These are phyloP conservation scores for Trichoderma asperelloides DNA, from an alignment of 495 filamentous ascomycete genomes.

Conservation along the genomic window DNA sequence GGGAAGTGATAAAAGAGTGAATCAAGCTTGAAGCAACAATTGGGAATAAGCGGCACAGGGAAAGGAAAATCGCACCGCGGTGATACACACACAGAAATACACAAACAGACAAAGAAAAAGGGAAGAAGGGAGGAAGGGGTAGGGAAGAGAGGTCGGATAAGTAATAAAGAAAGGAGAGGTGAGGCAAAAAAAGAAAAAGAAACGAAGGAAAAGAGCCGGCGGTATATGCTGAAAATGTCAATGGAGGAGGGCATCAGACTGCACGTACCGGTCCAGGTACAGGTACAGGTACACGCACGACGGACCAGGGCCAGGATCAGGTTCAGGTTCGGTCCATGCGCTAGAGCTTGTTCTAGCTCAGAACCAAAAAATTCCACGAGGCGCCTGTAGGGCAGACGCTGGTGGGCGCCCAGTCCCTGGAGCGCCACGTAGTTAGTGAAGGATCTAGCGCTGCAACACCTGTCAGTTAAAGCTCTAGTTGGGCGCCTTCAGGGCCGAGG, in stretches of 20 bases:
- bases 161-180: background rate
- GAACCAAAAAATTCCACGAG: background rate
- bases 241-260: background rate
- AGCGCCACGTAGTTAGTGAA: background rate
- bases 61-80: background rate
- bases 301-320: no score
- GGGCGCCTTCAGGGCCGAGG: no score
- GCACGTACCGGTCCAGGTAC: background rate
- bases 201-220: background rate
- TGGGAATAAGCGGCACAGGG: background rate
- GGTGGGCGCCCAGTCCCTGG: background rate
- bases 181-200: background rate
- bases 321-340: background rate
- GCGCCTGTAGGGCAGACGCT: constrained; percentile 1
- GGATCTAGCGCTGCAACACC: background rate
- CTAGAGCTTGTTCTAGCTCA: background rate
- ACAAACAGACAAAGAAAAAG: background rate
- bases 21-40: background rate
- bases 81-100: background rate
- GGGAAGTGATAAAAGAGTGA: background rate
- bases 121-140: background rate
- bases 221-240: background rate
- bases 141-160: background rate
- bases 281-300: no score
- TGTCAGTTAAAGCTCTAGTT: background rate